Conservation (phyloP, 2,329 filamentous ascomycete genomes). For the Aureobasidium sp. region DNA sequence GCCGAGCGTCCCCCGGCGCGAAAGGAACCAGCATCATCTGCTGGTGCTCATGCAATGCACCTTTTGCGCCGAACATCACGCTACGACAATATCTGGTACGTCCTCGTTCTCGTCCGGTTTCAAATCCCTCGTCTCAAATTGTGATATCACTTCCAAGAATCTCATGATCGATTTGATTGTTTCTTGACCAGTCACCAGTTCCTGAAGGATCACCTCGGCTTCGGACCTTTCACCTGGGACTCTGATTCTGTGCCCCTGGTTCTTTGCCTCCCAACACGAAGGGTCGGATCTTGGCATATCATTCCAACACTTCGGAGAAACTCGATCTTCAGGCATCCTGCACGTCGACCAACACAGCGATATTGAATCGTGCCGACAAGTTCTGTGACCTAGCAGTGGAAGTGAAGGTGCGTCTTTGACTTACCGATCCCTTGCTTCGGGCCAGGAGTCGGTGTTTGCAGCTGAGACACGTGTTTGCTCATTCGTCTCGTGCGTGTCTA, state of each 20-base stretch:
- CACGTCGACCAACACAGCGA: neutral
- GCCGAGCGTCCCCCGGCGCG: neutral
- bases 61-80: neutral
- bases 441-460: neutral
- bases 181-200: neutral
- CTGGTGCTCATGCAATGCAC: constrained; percentile 8
- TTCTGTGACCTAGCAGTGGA: neutral
- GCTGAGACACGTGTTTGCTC: neutral
- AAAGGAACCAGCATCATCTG: neutral
- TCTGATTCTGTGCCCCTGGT: neutral
- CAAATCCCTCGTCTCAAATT: neutral
- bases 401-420: neutral
- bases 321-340: neutral
- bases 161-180: neutral
- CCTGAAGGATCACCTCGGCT: constrained; percentile 4
- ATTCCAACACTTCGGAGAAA: neutral
- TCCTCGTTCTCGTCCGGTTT: neutral
- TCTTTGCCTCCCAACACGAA: neutral
- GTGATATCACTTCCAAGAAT: neutral
- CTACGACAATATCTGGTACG: neutral
- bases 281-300: neutral
- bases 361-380: neutral
- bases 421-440: neutral
- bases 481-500: neutral
- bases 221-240: neutral